These are phyloP conservation scores for Amanita fuliginea DNA, from an alignment of 768 basidiomycete species.

Conservation along the genomic window DNA sequence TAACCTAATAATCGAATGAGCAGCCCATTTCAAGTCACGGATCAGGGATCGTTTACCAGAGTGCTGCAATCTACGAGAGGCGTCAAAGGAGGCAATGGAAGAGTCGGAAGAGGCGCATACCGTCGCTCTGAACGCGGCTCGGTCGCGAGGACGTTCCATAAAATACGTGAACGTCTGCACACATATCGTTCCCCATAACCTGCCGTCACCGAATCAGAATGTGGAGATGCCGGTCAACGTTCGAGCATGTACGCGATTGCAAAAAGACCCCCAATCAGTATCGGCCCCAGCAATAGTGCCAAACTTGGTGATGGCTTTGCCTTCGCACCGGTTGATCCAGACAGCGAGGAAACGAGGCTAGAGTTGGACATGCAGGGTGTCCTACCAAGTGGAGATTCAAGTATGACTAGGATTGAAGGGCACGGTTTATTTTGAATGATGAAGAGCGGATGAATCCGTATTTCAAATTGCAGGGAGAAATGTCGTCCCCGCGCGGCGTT, in stretches of 20 bases:
- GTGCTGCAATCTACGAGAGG: not conserved
- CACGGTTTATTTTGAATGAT: too few species aligned
- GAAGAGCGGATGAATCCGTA: too few species aligned
- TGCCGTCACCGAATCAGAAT: constrained; percentile 11
- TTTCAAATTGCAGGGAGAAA: too few species aligned
- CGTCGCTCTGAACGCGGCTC: not conserved
- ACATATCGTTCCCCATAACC: constrained; percentile 47
- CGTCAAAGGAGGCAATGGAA: not conserved
- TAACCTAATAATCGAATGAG: constrained; percentile 20
- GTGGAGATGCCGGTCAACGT: too few species aligned
- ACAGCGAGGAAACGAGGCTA: too few species aligned
- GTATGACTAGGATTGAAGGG: too few species aligned
- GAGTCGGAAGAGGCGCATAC: not conserved
- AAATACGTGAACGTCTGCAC: constrained; percentile 45
- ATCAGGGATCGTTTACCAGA: not conserved
- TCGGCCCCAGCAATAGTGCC: constrained; percentile 42
- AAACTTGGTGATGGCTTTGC: constrained; percentile 18
- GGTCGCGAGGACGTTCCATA: constrained; percentile 23
- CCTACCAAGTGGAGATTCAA: too few species aligned
- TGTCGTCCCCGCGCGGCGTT: too few species aligned
- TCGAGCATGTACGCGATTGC: constrained; percentile 32
- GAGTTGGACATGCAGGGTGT: too few species aligned
- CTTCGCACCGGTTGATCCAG: too few species aligned
- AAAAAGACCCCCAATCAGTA: constrained; percentile 41
- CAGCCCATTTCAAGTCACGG: not conserved